These are phyloP conservation scores for Sugiyamaella novakii DNA, from an alignment of 1,139 yeast species.

Conservation along the genomic window DNA sequence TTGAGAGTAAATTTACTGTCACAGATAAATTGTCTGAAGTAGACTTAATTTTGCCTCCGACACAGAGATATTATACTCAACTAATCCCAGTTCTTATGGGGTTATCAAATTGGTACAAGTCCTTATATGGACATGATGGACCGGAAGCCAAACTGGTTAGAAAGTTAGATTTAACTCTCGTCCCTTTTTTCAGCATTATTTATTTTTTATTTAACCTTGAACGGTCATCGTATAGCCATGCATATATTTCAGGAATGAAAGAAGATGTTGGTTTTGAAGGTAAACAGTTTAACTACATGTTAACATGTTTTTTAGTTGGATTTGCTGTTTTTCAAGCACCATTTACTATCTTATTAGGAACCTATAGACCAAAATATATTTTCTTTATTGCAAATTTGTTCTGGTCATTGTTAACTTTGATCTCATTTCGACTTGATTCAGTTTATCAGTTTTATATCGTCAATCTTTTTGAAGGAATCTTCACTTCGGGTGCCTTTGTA, in stretches of 20 bases:
- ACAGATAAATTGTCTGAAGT: too few species aligned
- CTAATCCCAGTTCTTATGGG: too few species aligned
- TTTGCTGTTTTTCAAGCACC: slow-evolving; percentile 58
- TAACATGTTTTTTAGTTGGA: slow-evolving; percentile 59
- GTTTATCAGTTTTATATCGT: slow-evolving; percentile 56
- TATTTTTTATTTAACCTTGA: slow-evolving; percentile 28
- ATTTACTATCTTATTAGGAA: slow-evolving; percentile 41
- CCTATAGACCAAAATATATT: slow-evolving; percentile 54
- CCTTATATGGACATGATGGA: slow-evolving; percentile 12
- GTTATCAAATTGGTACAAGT: slow-evolving; percentile 1
- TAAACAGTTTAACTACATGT: slow-evolving; percentile 66
- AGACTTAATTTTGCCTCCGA: too few species aligned
- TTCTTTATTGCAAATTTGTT: slow-evolving; percentile 60
- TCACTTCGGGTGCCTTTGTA: slow-evolving; percentile 64
- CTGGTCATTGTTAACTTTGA: slow-evolving; percentile 68
- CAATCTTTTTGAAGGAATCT: slow-evolving; percentile 61
- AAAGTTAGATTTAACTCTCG: slow-evolving; percentile 26
- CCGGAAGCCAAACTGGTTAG: slow-evolving; percentile 22
- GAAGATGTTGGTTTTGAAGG: slow-evolving; percentile 62
- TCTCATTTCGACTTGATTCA: slow-evolving; percentile 51
- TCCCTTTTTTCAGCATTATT: slow-evolving; percentile 28
- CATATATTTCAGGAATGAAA: slow-evolving; percentile 66
- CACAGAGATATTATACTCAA: too few species aligned
- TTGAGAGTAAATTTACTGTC: neutral
- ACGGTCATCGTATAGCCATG: slow-evolving; percentile 49